Conservation (phyloP, 2,329 filamentous ascomycete species). For the Colletotrichum shisoi region DNA sequence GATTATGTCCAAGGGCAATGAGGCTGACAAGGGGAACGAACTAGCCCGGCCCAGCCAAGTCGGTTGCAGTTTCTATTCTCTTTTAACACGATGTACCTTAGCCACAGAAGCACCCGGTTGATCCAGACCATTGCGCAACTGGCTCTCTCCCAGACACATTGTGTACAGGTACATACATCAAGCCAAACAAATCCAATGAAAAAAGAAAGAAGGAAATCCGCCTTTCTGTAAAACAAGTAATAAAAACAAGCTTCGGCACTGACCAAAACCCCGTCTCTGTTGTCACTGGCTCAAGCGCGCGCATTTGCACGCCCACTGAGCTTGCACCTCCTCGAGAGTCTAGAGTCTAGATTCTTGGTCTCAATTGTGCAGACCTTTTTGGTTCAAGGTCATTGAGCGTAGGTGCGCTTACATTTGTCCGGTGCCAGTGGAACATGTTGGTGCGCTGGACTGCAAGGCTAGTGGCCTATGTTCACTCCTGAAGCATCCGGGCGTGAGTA, state of each 20-base stretch:
- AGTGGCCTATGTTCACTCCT: not conserved
- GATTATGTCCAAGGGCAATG: not conserved
- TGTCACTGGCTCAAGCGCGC: not conserved
- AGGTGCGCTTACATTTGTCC: not conserved
- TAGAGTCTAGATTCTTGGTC: not conserved
- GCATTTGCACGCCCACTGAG: not conserved
- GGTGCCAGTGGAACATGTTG: not conserved
- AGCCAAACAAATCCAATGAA: not conserved
- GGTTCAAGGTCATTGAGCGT: not conserved
- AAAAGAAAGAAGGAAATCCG: not conserved
- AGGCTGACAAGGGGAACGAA: not conserved
- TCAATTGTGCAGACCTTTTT: not conserved
- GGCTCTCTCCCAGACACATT: not conserved
- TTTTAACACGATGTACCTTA: not conserved
- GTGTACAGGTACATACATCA: not conserved
- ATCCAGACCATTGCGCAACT: not conserved
- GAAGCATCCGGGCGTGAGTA: not conserved
- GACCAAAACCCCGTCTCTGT: not conserved
- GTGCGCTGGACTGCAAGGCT: not conserved
- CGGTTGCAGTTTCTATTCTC: not conserved
- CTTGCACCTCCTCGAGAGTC: not conserved
- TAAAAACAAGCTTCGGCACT: not conserved
- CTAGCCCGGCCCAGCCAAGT: not conserved
- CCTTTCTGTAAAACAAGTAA: too few species aligned
- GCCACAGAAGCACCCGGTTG: too few species aligned